Conservation (phyloP, 2,329 filamentous ascomycete genomes). For the Cladosporium sp. region DNA sequence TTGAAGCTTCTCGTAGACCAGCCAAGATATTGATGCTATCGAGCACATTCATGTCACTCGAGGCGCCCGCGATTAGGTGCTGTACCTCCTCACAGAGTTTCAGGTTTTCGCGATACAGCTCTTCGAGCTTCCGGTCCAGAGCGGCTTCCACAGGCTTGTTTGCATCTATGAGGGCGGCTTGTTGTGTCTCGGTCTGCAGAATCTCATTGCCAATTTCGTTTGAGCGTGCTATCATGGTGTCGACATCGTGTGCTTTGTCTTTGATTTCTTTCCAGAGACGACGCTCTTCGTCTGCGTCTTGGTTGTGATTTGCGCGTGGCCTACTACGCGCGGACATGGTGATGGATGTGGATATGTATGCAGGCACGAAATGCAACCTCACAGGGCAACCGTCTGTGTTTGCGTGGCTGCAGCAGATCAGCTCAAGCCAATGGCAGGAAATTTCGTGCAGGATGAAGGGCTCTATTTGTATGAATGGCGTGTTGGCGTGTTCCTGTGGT, state of each 20-base stretch:
- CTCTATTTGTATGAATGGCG: not conserved
- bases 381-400: not conserved
- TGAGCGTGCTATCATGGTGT: slow-evolving; percentile 38
- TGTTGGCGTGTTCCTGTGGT: not conserved
- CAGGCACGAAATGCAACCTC: not conserved
- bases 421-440: not conserved
- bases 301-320: slow-evolving; percentile 41
- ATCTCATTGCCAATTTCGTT: slow-evolving; percentile 34
- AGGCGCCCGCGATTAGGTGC: slow-evolving; percentile 40
- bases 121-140: slow-evolving; percentile 45
- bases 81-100: slow-evolving; percentile 44
- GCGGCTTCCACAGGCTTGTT: slow-evolving; percentile 28
- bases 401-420: not conserved
- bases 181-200: slow-evolving; percentile 32
- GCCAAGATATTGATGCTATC: slow-evolving; percentile 44
- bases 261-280: slow-evolving; percentile 47
- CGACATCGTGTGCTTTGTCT: slow-evolving; percentile 42
- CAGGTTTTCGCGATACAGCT: slow-evolving; percentile 45
- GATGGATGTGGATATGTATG: not conserved
- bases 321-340: slow-evolving; percentile 46
- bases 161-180: slow-evolving; percentile 29
- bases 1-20: slow-evolving; percentile 43
- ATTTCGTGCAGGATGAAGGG: not conserved
- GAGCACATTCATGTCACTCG: slow-evolving; percentile 38
- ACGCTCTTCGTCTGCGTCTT: slow-evolving; percentile 49